Conservation (phyloP, 306 rosid genomes). For the Quercus agrifolia region DNA sequence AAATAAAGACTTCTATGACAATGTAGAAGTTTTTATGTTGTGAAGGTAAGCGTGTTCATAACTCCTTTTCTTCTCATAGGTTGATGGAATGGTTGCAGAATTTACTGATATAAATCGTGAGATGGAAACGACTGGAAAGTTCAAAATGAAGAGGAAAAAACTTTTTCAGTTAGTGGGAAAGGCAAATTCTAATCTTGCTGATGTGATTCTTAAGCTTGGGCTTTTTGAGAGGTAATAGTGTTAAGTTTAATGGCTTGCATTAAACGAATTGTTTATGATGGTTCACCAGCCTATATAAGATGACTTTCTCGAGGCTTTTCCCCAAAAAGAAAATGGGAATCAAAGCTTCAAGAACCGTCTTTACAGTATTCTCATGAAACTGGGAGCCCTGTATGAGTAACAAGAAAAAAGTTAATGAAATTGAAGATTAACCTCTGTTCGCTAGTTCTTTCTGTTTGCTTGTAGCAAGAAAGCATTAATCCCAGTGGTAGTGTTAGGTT, state of each 20-base stretch:
- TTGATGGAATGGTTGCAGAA: slow-evolving; percentile 98
- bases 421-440: background rate
- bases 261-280: background rate
- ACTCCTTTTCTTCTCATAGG: slow-evolving; percentile 40
- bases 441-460: background rate
- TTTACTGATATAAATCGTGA: slow-evolving; percentile 97
- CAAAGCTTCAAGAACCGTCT: background rate
- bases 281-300: background rate
- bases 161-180: slow-evolving; percentile 97
- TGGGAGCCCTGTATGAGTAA: background rate
- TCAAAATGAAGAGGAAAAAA: slow-evolving; percentile 93
- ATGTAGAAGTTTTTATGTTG: slow-evolving; percentile 15
- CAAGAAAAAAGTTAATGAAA: background rate
- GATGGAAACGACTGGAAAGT: slow-evolving; percentile 95
- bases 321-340: background rate
- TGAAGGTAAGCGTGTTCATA: slow-evolving; percentile 3
- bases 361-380: background rate
- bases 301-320: background rate
- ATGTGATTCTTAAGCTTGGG: slow-evolving; percentile 96
- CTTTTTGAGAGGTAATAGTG: slow-evolving; percentile 83
- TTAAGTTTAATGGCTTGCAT: background rate
- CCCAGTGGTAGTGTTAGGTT: background rate
- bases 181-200: slow-evolving; percentile 98
- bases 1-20: background rate
- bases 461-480: background rate